Base-by-base conservation (phyloP, 1,284 basidiomycete species). In the Butyriboletus regius region DNA sequence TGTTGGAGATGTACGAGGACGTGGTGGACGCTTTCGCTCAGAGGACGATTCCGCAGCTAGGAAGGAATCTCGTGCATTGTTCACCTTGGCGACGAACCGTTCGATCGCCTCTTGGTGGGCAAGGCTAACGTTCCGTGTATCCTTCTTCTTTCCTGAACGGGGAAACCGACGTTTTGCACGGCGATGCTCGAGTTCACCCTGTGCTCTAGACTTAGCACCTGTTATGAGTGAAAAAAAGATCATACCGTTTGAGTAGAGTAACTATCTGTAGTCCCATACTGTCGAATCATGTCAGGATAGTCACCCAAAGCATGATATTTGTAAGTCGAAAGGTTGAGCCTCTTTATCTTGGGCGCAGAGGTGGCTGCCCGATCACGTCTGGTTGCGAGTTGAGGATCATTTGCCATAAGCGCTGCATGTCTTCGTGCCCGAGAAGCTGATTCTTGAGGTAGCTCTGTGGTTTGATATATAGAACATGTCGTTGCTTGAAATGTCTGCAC, bases 221-320 rank as follows among this genome's bases (percentile, higher is more conserved):
- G 24, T 9, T 5, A 26, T 9, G 8, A 5, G 9, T 26, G 5
- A 13, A 37, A 4, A 20, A 5, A 18, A 15, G 5, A 10, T 22
- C n/a, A 4, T 49, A 72, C 68, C 0, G 46, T 53, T 37, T 70
- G 63, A 0, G 68, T 68, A 0, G 61, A 57, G 24, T 60, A 68
- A 14, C 51, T 63, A 37, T 73, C 72, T 3, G 64, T 69, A 0
- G 71, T 70, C 0, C 70, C 70, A 35, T 56, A 60, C 5, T 24
- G 28, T 0, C 35, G 38, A 24, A 74, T 71, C 0, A 57, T 57
- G 1, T 28, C 28, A 0, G 57, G 42, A 46, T 70, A 70, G 39
- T 73, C 64, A 72, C 41, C 1, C 5, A 24, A 7, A 4, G 55
- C 39, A 42, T 73, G 70, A 5, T 60, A 55, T 46, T 74, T 73